Conservation (phyloP, 148 eudicot species). For the Linanthus parryae region DNA sequence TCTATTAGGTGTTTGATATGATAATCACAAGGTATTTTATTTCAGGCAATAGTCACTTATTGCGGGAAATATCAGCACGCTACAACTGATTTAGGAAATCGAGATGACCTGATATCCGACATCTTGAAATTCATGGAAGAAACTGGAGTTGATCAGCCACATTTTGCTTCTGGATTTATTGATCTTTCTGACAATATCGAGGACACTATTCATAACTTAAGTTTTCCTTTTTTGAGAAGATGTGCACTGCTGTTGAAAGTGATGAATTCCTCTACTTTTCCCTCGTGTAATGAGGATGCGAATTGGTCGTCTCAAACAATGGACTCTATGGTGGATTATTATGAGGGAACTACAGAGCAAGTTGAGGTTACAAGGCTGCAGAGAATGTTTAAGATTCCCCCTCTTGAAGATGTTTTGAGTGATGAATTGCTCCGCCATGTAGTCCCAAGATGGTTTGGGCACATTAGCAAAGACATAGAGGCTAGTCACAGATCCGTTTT, state of each 20-base stretch:
- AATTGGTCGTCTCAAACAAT: constrained; percentile 26
- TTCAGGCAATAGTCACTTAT: constrained; percentile 63
- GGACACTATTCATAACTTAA: constrained; percentile 45
- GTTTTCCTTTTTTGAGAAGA: constrained; percentile 84
- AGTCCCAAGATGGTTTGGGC: constrained; percentile 57
- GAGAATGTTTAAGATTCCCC: constrained; percentile 67
- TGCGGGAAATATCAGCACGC: constrained; percentile 26
- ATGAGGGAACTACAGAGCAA: constrained; percentile 27
- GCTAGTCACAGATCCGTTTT: constrained; percentile 20
- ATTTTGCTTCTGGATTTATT: constrained; percentile 49
- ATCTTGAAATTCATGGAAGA: constrained; percentile 41
- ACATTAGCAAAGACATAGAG: constrained; percentile 42
- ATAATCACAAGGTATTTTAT: constrained; percentile 9
- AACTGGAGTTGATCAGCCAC: constrained; percentile 26
- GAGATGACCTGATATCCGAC: constrained; percentile 52
- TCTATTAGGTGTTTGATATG: constrained; percentile 2
- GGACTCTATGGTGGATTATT: constrained; percentile 28
- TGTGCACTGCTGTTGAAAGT: constrained; percentile 84
- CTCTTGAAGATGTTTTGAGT: constrained; percentile 50
- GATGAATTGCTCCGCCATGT: constrained; percentile 41
- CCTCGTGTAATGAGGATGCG: constrained; percentile 42
- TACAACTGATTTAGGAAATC: constrained; percentile 27
- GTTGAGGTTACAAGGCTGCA: constrained; percentile 53
- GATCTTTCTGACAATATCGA: constrained; percentile 43
- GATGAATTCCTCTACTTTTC: constrained; percentile 37